These are phyloP conservation scores for Eimeria sp. DNA, from an alignment of 169 alveolate genomes.

Conservation along the genomic window DNA sequence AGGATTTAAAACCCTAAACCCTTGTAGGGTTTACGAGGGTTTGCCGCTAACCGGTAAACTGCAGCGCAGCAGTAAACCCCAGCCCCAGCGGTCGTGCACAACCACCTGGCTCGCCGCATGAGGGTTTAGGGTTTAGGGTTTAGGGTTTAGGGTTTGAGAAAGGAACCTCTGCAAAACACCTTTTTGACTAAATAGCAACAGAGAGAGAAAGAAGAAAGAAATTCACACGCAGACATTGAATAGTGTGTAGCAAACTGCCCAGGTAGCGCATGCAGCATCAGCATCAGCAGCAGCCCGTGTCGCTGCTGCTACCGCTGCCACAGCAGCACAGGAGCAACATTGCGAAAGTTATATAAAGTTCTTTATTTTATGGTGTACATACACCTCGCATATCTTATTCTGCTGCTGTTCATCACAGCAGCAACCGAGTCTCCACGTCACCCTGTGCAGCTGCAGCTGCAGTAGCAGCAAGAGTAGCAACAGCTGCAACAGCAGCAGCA, in stretches of 20 bases:
- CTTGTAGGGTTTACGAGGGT: background rate
- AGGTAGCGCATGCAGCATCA: background rate
- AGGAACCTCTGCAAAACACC: background rate
- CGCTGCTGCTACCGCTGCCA: background rate
- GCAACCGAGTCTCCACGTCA: background rate
- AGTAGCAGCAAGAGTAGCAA: background rate
- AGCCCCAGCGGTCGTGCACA: constrained; percentile 12
- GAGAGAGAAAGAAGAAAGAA: background rate
- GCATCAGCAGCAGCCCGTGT: background rate
- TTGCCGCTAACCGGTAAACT: background rate
- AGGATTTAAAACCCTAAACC: background rate
- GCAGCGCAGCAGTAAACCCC: background rate
- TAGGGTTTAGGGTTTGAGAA: background rate
- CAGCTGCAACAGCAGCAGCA: constrained; percentile 7
- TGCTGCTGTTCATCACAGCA: background rate
- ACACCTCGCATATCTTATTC: background rate
- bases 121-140: constrained; percentile 11
- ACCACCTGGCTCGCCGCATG: background rate
- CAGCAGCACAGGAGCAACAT: background rate
- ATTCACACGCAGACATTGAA: background rate
- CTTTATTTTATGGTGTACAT: background rate
- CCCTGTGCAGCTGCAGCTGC: background rate
- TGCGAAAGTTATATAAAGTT: too few relatives aligned
- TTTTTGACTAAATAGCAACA: too few relatives aligned
- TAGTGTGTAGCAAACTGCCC: background rate